phyloP scores from a whole-genome alignment of 257 asterid genomes.

The Coffea canephora region DNA sequence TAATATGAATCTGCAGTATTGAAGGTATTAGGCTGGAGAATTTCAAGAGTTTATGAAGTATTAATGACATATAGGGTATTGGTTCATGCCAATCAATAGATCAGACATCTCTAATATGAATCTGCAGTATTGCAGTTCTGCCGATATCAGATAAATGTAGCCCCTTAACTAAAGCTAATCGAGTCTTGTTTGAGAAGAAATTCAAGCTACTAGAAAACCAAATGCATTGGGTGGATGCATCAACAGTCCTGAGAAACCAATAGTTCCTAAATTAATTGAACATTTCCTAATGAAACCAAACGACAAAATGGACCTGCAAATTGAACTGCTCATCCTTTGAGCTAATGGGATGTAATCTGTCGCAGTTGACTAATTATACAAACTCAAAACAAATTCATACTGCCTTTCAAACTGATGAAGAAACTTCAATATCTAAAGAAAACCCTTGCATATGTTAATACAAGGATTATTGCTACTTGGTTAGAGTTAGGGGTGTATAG shows the following conservation, averaged over 20 bases:
- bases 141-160: background rate
- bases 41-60: background rate
- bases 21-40: background rate
- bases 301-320: background rate
- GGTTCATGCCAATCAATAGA: background rate
- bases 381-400: background rate
- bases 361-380: background rate
- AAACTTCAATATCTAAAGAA: background rate
- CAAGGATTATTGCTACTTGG: background rate
- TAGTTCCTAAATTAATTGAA: background rate
- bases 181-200: background rate
- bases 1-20: background rate
- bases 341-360: background rate
- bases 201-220: background rate
- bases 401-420: background rate
- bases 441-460: background rate
- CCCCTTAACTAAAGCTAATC: background rate
- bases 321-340: background rate
- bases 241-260: background rate
- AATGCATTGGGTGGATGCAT: background rate
- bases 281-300: background rate
- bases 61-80: background rate
- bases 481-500: background rate
- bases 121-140: background rate
- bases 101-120: background rate